A percentile compares a stretch with the other conserved stretches of the same genome.
Evolutionary conservation across 164 flowering plant species (phyloP).

Genomic region (Magnolia changhungtana): DNA sequence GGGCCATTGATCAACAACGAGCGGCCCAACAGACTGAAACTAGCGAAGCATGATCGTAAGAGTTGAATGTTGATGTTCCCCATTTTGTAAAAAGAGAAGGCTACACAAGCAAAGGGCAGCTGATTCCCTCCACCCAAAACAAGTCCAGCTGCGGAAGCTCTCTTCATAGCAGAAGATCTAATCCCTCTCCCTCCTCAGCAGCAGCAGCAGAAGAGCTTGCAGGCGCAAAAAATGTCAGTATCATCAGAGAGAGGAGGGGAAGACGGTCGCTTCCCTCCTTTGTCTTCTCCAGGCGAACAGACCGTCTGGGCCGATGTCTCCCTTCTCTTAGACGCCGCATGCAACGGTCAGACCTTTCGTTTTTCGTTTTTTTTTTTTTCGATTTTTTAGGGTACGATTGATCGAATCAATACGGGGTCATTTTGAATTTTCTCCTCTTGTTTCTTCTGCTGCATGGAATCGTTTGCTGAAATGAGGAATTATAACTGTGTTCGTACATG

Average conservation of each 20-base stretch:
- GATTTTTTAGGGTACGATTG: neutral
- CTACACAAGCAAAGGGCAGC: neutral
- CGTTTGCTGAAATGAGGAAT: no score
- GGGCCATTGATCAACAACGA: no score
- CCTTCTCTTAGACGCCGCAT: constrained; percentile 49
- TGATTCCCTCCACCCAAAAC: neutral
- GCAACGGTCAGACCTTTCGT: constrained; percentile 31
- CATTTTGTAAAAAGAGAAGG: neutral
- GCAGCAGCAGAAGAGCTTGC: constrained; percentile 5
- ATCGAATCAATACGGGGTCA: neutral
- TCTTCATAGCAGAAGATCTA: neutral
- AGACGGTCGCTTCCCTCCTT: constrained; percentile 17
- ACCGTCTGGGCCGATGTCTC: constrained; percentile 64
- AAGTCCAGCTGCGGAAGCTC: neutral
- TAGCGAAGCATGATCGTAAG: no score
- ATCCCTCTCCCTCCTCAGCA: neutral
- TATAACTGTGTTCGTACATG: no score
- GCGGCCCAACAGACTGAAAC: no score
- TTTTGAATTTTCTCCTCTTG: neutral
- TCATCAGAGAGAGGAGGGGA: neutral
- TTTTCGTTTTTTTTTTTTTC: neutral
- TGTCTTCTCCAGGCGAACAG: constrained; percentile 37
- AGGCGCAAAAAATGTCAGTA: neutral
- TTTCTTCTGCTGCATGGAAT: neutral
- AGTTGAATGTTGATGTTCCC: no score